Percentiles rank a stretch among this genome's conserved stretches.
Conservation (phyloP, 1,139 yeast species). For the Fermentozyma sake region DNA sequence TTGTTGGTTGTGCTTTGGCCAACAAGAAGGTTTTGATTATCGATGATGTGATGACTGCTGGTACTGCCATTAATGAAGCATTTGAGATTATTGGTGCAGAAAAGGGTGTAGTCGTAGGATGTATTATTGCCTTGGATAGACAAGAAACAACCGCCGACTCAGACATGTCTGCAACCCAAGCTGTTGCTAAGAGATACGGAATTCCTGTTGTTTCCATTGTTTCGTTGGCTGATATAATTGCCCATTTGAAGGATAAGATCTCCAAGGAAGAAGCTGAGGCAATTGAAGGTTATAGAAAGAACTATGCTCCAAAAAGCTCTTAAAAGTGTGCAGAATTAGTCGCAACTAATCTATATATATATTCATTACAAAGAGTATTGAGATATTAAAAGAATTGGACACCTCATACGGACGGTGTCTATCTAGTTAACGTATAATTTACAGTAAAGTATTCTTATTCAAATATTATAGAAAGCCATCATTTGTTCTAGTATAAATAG, state of each 20-base stretch:
- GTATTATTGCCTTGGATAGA: constrained; percentile 89
- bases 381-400: too few relatives aligned
- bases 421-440: too few relatives aligned
- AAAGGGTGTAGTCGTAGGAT: constrained; percentile 73
- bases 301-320: constrained; percentile 36
- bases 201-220: constrained; percentile 87
- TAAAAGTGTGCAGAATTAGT: too few relatives aligned
- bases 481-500: too few relatives aligned
- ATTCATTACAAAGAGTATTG: too few relatives aligned
- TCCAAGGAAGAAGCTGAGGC: constrained; percentile 49
- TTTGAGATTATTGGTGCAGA: constrained; percentile 70
- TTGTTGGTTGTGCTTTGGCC: constrained; percentile 77
- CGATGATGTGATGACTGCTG: constrained; percentile 98
- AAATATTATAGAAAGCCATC: too few relatives aligned
- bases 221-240: constrained; percentile 67
- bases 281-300: constrained; percentile 56
- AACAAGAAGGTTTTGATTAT: constrained; percentile 76
- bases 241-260: constrained; percentile 52
- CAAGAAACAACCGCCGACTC: constrained; percentile 79
- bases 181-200: constrained; percentile 63
- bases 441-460: too few relatives aligned
- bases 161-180: constrained; percentile 73
- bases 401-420: too few relatives aligned
- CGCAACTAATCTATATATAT: too few relatives aligned
- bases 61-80: constrained; percentile 96